Conservation (phyloP, 2,329 filamentous ascomycete genomes). For the Diaporthe citri region DNA sequence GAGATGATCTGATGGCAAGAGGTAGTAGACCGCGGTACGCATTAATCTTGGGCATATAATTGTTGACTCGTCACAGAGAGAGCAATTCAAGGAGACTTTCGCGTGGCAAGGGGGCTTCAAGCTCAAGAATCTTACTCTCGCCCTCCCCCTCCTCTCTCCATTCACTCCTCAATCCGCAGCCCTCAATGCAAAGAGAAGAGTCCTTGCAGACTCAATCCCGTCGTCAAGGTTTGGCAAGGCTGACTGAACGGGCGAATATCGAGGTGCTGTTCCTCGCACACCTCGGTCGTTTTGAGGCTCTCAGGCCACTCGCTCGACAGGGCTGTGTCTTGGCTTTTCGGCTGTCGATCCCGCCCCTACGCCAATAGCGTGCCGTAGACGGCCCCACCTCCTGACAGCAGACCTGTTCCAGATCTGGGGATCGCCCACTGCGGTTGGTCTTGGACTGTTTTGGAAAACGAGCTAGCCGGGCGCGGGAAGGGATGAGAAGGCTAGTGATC, state of each 20-base stretch:
- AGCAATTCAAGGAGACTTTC: neutral
- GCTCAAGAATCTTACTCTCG: neutral
- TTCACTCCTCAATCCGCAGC: no score
- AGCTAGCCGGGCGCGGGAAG: slow-evolving; percentile 6
- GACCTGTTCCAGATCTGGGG: slow-evolving; percentile 30
- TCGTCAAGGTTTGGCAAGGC: slow-evolving; percentile 1
- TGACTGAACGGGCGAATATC: neutral
- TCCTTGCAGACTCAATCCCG: neutral
- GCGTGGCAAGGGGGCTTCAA: neutral
- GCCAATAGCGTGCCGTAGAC: slow-evolving; percentile 1
- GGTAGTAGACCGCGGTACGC: neutral
- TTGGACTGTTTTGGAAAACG: slow-evolving; percentile 26
- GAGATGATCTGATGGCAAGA: slow-evolving; percentile 3
- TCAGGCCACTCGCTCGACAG: slow-evolving; percentile 23
- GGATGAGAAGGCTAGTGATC: neutral
- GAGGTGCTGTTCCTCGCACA: neutral
- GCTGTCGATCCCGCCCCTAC: slow-evolving; percentile 11
- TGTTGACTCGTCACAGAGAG: neutral
- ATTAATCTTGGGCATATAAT: slow-evolving; percentile 17
- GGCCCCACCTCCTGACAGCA: slow-evolving; percentile 32
- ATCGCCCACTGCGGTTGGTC: neutral
- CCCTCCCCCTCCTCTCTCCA: neutral
- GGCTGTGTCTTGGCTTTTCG: slow-evolving; percentile 32
- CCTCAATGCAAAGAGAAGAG: neutral
- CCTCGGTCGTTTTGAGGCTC: slow-evolving; percentile 20